Evolutionary conservation across 192 early-diverging fungal genomes (phyloP), one percentile per base, ranked within the genome.

Genomic region (Mortierella claussenii): DNA sequence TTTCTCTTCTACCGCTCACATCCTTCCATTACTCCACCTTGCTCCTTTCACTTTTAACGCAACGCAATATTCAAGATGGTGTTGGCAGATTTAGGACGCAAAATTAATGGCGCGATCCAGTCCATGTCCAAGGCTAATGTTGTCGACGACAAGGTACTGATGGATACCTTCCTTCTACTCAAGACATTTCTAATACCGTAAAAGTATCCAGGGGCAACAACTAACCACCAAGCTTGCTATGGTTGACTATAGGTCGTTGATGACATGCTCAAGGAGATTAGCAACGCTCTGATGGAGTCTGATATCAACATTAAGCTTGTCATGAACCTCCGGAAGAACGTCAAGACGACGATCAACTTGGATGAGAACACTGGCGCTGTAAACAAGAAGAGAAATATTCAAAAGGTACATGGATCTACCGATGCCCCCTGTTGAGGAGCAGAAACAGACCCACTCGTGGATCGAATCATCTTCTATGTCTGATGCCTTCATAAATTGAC

Each of bases 281-380:
- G 90, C 82, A 81, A 83, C 7, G 97, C 96, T 10, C 88, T 98
- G 24, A 86, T 98, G 54, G 90, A 94, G 60, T 84, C 95, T 21
- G 97, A 98, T 75, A 94, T 98, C 64, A 97, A 97, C 78, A 94
- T 96, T 44, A 82, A 81, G 31, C 88, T 97, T 31, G 96, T 98
- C 23, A 83, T 89, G 43, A 80, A 85, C 58, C 85, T 98, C 44
- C 90, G 96, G 45, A 85, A 86, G 49, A 97, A 98, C 73, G 89
- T 98, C 46, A 95, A 94, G 63, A 83, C 86, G 26, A 86, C 83
- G 17, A 89, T 97, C 27, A 90, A 92, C 73, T 78, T 97, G 42
- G 89, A 95, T n/a, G 90, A 93, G 49, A 84, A 96, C 20, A 89
- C 93, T 23, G 81, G 88, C 7, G 93, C 93, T 18, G 82, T 82